Evolutionary conservation across 495 filamentous ascomycete genomes (phyloP), one percentile per base, ranked within the genome.

Genomic region (Penicillium tannophilum): DNA sequence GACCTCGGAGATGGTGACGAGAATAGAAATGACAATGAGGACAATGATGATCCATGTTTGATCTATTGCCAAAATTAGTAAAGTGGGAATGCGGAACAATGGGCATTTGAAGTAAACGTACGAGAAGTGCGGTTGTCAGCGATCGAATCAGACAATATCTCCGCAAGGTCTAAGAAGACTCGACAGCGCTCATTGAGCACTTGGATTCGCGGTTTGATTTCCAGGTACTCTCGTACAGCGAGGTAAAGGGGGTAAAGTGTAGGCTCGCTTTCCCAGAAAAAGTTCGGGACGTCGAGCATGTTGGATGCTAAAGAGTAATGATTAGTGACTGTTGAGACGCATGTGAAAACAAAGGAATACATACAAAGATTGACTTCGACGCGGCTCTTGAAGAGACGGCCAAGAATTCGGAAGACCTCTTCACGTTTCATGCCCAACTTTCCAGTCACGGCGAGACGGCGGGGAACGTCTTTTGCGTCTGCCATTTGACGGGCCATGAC

Each of bases 31-130:
- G 43, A 95, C 63, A 64, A 99, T 99, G 10, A 99, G 82, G 33
- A 95, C 79, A 64, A 99, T 99, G 68, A 98, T 93, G 64, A 99
- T 98, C 93, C 93, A 98, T 0, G 94, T 99, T 70, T 98, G 83
- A 24, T 80, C 81, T 84, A 47, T 11, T 12, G 14, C 35, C 30
- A n/a, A 20, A 48, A 28, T 51, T 35, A 50, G 45, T 35, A 11
- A 45, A 14, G 30, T 16, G 10, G 3, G 5, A 24, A 43, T 48
- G 9, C 16, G 28, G 12, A n/a, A n/a, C 41, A 39, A 16, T 12
- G 26, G 33, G 3, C 6, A 42, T 20, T 8, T 6, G 36, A 26
- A 41, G 20, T 17, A 54, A 11, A 64, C 76, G 41, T 76, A 76
- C 85, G 80, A 62, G 90, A 96, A 85, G 96, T 98, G 68, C 93